These are phyloP conservation scores for Calocybe cyanea DNA, from an alignment of 768 basidiomycete species.

Conservation along the genomic window DNA sequence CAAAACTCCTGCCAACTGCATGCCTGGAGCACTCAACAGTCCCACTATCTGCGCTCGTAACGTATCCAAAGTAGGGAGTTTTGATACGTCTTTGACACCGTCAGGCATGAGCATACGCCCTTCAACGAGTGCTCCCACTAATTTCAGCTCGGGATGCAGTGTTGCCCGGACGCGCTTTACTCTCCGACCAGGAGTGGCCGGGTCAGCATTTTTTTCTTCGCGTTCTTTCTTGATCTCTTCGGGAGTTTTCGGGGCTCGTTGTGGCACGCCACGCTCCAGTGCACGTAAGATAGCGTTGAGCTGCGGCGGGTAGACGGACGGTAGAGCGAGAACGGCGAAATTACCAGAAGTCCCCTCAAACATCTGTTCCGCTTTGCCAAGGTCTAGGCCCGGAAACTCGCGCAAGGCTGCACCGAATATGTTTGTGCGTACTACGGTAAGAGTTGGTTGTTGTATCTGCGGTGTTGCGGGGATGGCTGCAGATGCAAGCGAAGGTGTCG, in stretches of 20 bases:
- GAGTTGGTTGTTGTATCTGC: conserved; percentile 35
- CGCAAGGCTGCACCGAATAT: conserved; percentile 78
- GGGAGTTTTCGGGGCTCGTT: conserved; percentile 47
- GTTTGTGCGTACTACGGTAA: conserved; percentile 72
- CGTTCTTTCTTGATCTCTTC: conserved; percentile 47
- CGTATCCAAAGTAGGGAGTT: conserved; percentile 74
- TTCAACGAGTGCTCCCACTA: conserved; percentile 81
- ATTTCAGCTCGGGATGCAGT: conserved; percentile 59
- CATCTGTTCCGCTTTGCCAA: conserved; percentile 45
- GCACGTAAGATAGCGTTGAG: conserved; percentile 63
- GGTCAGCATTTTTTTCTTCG: conserved; percentile 57
- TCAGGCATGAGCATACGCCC: conserved; percentile 61
- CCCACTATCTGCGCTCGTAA: conserved; percentile 84
- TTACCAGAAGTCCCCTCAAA: conserved; percentile 54
- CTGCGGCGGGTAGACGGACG: conserved; percentile 69
- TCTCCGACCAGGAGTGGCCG: conserved; percentile 66
- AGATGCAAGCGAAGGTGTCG: conserved; percentile 34
- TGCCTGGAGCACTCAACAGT: conserved; percentile 69
- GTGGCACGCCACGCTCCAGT: conserved; percentile 64
- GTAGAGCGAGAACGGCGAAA: conserved; percentile 62
- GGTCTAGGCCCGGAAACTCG: conserved; percentile 50
- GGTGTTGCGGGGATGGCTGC: conserved; percentile 23
- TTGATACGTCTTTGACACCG: conserved; percentile 59
- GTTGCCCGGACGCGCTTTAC: conserved; percentile 54
- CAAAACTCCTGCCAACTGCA: conserved; percentile 69